A percentile compares a stretch with the other conserved stretches of the same genome.
Conservation (phyloP, 2,329 filamentous ascomycete genomes). For the Intubia oerlemansii region DNA sequence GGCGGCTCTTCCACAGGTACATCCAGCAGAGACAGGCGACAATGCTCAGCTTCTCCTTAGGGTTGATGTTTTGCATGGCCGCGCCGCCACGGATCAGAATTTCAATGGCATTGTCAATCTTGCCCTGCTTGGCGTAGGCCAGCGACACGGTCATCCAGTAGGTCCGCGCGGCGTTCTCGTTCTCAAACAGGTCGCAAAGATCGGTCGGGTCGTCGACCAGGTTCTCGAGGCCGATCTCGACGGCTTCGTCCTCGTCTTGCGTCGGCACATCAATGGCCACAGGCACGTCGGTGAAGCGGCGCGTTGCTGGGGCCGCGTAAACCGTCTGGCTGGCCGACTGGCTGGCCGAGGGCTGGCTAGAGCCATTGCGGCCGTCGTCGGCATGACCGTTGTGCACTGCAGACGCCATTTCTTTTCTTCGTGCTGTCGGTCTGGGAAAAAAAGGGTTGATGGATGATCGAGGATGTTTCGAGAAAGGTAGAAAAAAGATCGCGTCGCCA, state of each 20-base stretch:
- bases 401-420: no score
- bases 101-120: constrained; percentile 65
- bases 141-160: constrained; percentile 98
- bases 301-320: constrained; percentile 20
- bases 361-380: constrained; percentile 21
- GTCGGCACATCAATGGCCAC: constrained; percentile 45
- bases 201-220: constrained; percentile 87
- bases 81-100: constrained; percentile 53
- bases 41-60: constrained; percentile 69
- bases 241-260: constrained; percentile 48
- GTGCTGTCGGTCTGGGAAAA: no score
- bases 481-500: neutral
- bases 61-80: constrained; percentile 45
- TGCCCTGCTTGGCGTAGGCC: constrained; percentile 89
- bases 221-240: constrained; percentile 84
- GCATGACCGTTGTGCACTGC: constrained; percentile 20
- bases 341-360: neutral
- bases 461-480: neutral
- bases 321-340: neutral
- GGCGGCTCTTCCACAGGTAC: constrained; percentile 71
- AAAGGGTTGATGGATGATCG: constrained; percentile 16
- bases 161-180: constrained; percentile 72
- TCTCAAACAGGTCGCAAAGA: constrained; percentile 84
- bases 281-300: constrained; percentile 43
- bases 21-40: constrained; percentile 78